Conservation (phyloP, 2,329 filamentous ascomycete genomes). For the Bretziella fagacearum region DNA sequence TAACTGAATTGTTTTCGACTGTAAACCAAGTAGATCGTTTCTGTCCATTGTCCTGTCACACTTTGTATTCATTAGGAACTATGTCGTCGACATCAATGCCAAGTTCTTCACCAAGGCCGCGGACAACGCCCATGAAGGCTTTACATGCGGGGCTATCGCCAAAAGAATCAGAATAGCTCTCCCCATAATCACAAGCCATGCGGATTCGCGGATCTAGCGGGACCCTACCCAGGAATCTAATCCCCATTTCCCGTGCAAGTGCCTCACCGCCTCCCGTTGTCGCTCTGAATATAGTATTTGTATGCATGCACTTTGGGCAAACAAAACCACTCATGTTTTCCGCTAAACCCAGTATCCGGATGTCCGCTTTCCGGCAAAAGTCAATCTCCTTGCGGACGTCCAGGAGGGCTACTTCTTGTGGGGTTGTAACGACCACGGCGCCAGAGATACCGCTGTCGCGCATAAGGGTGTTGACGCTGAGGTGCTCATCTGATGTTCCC, state of each 20-base stretch:
- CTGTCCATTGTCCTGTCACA: constrained; percentile 17
- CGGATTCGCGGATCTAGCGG: constrained; percentile 86
- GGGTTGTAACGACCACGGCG: constrained; percentile 82
- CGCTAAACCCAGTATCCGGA: constrained; percentile 71
- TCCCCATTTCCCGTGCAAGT: constrained; percentile 68
- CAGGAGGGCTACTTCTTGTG: constrained; percentile 80
- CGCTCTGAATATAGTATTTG: constrained; percentile 72
- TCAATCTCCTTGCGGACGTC: constrained; percentile 97
- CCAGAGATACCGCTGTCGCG: constrained; percentile 87
- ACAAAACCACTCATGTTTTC: constrained; percentile 99
- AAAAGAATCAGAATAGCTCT: constrained; percentile 91
- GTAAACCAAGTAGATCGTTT: background rate
- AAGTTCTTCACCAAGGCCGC: constrained; percentile 48
- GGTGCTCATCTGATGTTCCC: constrained; percentile 85
- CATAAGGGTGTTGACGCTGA: constrained; percentile 82
- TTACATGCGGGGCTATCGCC: constrained; percentile 81
- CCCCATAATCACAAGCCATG: constrained; percentile 92
- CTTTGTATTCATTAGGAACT: constrained; percentile 24
- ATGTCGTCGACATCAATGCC: constrained; percentile 42
- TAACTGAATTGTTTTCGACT: too few relatives aligned
- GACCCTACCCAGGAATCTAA: constrained; percentile 78
- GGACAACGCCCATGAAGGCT: constrained; percentile 68
- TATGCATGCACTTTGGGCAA: constrained; percentile 74
- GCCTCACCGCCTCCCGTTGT: constrained; percentile 74
- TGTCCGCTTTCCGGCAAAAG: constrained; percentile 89